Evolutionary conservation across 108 stramenopile species (phyloP).

Genomic region (Epipyxis sp.): DNA sequence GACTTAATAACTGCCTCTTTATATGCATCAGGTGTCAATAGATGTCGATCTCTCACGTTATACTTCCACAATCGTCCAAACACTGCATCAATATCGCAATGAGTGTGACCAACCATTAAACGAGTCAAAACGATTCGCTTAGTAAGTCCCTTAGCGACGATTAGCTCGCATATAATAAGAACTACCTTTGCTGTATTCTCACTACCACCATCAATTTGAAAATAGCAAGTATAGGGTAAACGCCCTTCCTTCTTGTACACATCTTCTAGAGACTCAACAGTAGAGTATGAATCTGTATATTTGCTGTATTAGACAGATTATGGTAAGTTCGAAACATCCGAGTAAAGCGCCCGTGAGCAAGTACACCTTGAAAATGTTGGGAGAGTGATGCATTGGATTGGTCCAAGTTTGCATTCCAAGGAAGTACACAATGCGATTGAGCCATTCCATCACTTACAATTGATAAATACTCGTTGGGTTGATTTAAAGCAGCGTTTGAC

Average conservation of each 20-base stretch:
- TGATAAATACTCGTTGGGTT: neutral
- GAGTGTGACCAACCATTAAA: slow-evolving; percentile 12
- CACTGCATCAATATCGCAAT: too few relatives aligned
- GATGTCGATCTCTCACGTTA: neutral
- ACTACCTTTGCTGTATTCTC: neutral
- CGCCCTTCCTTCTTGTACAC: neutral
- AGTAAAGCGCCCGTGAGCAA: slow-evolving; percentile 3
- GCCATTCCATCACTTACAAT: slow-evolving; percentile 24
- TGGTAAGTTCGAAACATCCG: neutral
- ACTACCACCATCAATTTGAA: slow-evolving; percentile 21
- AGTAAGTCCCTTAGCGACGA: slow-evolving; percentile 6
- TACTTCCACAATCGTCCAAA: slow-evolving; percentile 4
- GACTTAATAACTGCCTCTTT: neutral
- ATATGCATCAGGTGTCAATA: neutral
- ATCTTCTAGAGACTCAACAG: neutral
- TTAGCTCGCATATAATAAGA: slow-evolving; percentile 12
- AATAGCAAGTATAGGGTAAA: neutral
- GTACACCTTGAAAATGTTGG: slow-evolving; percentile 21
- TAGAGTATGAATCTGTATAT: neutral
- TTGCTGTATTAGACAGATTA: neutral
- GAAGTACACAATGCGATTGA: neutral
- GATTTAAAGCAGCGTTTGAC: neutral
- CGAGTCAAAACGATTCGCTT: neutral
- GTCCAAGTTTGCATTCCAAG: slow-evolving; percentile 9
- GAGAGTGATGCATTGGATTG: neutral